phyloP scores from a whole-genome alignment of 345 rosid genomes.

The Gossypium arboreum region DNA sequence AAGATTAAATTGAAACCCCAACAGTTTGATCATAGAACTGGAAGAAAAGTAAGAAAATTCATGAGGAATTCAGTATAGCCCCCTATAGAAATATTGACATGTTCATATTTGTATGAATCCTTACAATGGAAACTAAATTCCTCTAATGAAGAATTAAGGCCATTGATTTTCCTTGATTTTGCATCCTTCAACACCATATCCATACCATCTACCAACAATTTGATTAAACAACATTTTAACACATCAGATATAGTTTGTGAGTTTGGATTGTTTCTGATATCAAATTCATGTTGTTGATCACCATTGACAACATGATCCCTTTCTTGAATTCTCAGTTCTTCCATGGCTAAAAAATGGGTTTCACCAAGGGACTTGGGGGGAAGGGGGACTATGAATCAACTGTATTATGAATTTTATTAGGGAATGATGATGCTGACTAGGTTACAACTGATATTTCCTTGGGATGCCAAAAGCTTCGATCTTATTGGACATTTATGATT shows the following conservation, averaged over 20 bases:
- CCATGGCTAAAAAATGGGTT: conserved; percentile 7
- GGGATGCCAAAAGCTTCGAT: conserved; percentile 29
- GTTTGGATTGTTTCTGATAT: not conserved
- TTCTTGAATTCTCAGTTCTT: not conserved
- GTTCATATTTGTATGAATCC: not conserved
- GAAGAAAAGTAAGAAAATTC: conserved; percentile 13
- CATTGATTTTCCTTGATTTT: conserved; percentile 13
- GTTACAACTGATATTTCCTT: conserved; percentile 12
- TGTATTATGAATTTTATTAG: not conserved
- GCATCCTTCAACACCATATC: conserved; percentile 25
- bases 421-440: not conserved
- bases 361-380: not conserved
- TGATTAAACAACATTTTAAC: conserved; percentile 19
- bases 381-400: not conserved
- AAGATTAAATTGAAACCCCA: conserved; percentile 27
- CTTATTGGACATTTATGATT: not conserved
- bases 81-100: conserved; percentile 2
- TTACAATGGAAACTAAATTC: not conserved
- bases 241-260: not conserved
- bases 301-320: not conserved
- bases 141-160: not conserved
- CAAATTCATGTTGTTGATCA: conserved; percentile 1
- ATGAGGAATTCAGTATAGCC: conserved; percentile 6
- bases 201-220: conserved; percentile 22
- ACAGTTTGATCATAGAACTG: conserved; percentile 14